A percentile compares a stretch with the other conserved stretches of the same genome.
Conservation (phyloP, 257 asterid species). For the Salvia rosmarinus region DNA sequence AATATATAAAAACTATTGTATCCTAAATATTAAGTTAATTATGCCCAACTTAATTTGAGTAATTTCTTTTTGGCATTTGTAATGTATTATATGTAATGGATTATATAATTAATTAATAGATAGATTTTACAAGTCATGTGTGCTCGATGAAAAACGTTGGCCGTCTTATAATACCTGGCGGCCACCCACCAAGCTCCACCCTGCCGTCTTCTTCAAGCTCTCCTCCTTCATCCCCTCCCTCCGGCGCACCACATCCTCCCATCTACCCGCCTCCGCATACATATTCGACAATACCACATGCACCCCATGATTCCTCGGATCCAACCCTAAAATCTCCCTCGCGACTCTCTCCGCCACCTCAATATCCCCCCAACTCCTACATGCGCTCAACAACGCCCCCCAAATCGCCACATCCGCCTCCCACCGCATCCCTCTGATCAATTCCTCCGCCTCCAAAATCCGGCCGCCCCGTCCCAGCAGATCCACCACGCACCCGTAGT, state of each 20-base stretch:
- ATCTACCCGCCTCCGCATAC: slow-evolving; percentile 85
- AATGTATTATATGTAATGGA: too few species aligned
- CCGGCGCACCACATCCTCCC: slow-evolving; percentile 70
- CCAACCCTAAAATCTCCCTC: slow-evolving; percentile 64
- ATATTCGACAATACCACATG: slow-evolving; percentile 79
- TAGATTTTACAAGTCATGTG: too few species aligned
- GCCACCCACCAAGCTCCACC: slow-evolving; percentile 65
- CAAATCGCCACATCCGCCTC: slow-evolving; percentile 79
- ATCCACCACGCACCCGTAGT: slow-evolving; percentile 85
- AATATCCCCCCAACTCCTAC: slow-evolving; percentile 59
- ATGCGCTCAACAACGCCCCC: slow-evolving; percentile 82
- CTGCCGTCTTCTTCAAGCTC: slow-evolving; percentile 69
- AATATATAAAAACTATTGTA: too few species aligned
- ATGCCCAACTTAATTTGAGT: too few species aligned
- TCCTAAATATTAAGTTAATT: too few species aligned
- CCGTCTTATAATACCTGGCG: not conserved
- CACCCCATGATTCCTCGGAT: slow-evolving; percentile 71
- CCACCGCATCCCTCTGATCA: slow-evolving; percentile 71
- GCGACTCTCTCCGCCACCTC: slow-evolving; percentile 80
- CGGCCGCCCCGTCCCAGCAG: slow-evolving; percentile 76
- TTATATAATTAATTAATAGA: too few species aligned
- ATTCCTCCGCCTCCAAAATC: slow-evolving; percentile 72
- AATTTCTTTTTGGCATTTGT: too few species aligned
- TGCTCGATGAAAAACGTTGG: too few species aligned
- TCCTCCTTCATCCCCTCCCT: slow-evolving; percentile 69